phyloP scores from a whole-genome alignment of 2,329 filamentous ascomycete genomes.

The Pseudocercospora fijiensis region DNA sequence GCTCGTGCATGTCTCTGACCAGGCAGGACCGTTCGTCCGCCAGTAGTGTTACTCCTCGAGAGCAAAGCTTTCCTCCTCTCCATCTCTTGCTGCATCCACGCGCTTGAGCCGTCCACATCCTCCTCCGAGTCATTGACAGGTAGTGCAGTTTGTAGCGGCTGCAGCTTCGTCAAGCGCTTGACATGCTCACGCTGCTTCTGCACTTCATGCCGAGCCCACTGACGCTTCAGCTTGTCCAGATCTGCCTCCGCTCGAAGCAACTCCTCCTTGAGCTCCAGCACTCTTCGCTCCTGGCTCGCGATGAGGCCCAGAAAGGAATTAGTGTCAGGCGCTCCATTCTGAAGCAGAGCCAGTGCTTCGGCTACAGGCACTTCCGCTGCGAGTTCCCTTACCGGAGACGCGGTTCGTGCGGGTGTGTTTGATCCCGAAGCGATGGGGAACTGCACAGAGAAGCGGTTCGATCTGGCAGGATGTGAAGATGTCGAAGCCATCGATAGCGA shows the following conservation, averaged over 20 bases:
- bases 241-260: constrained; percentile 78
- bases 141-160: constrained; percentile 50
- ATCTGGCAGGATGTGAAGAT: constrained; percentile 19
- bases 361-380: constrained; percentile 25
- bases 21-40: constrained; percentile 61
- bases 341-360: constrained; percentile 5
- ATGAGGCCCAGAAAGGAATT: constrained; percentile 77
- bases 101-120: constrained; percentile 46
- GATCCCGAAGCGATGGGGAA: constrained; percentile 46
- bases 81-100: constrained; percentile 59
- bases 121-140: constrained; percentile 43
- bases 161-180: constrained; percentile 59
- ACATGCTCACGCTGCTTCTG: constrained; percentile 71
- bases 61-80: constrained; percentile 71
- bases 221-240: constrained; percentile 72
- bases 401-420: constrained; percentile 34
- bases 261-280: constrained; percentile 88
- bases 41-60: constrained; percentile 45
- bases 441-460: constrained; percentile 51
- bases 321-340: constrained; percentile 11
- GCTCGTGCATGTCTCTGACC: constrained; percentile 62
- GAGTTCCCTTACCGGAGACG: constrained; percentile 34
- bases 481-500: constrained; percentile 32
- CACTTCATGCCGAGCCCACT: constrained; percentile 77
- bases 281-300: constrained; percentile 84